Base-by-base conservation (phyloP, 495 filamentous ascomycete species). In the Penicillium desertorum region DNA sequence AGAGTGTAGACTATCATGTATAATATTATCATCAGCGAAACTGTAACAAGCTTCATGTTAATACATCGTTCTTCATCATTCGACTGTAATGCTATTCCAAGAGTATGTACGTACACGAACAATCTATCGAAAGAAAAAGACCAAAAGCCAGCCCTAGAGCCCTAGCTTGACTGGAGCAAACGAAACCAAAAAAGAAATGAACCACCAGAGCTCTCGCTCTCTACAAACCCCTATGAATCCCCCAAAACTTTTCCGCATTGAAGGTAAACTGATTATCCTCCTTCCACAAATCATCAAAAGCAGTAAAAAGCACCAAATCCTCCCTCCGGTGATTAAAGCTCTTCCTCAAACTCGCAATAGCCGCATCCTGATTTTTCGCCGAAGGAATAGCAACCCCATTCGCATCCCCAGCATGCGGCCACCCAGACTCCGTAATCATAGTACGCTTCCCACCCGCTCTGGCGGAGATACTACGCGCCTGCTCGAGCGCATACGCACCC, bases 211-310 rank as follows among this genome's bases (percentile, higher is more conserved):
- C 4, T n/a, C 19, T 30, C 29, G 30, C 11, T 14, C 27, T 11
- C 52, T 55, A 55, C 20, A 55, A 32, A 27, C 8, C 52, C 34
- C 59, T 30, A 32, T 67, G 42, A 46, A 90, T 80, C 7, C 88
- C 88, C 87, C 88, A 91, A 65, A 79, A 89, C 68, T 85, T 81
- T 75, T 93, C 89, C 3, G 87, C 82, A 53, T 78, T 79, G 64
- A 86, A 88, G 8, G 88, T 87, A 20, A 68, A 75, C 1, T 71
- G 63, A 36, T 75, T 82, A 57, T 91, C 82, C n/a, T 76, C 64
- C 76, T 96, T 94, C 91, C 91, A 96, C 41, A 72, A 16, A 60
- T 89, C 87, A 67, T 95, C 86, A 75, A 84, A 90, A 10, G 88
- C 83, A 27, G 83, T 86, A 71, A 92, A 93, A 3, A 93, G 73